A percentile compares a stretch with the other conserved stretches of the same genome.
These are phyloP conservation scores for Acrocalymma vagum DNA, from an alignment of 2,329 filamentous ascomycete genomes.

Conservation along the genomic window DNA sequence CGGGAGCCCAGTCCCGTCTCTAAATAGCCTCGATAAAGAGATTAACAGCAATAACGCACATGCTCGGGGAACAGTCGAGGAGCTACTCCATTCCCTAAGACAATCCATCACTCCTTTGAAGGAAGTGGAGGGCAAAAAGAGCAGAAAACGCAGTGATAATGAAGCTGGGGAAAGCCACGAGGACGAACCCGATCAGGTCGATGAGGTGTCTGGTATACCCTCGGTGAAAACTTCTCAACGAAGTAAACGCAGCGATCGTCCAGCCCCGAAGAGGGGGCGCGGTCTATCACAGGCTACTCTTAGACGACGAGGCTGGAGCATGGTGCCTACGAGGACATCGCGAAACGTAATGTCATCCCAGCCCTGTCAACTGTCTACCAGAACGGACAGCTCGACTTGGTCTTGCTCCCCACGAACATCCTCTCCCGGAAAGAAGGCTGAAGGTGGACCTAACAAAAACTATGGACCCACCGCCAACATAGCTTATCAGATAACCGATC, in stretches of 20 bases:
- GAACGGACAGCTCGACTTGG: slow-evolving; percentile 4
- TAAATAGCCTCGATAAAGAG: slow-evolving; percentile 2
- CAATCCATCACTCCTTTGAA: slow-evolving; percentile 6
- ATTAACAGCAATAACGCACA: slow-evolving; percentile 1
- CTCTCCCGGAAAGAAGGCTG: too few relatives aligned
- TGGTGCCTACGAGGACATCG: slow-evolving; percentile 5
- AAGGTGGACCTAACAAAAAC: slow-evolving; percentile 7
- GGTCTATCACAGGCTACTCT: slow-evolving; percentile 11
- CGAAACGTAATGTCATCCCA: slow-evolving; percentile 6
- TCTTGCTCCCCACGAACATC: slow-evolving; percentile 12
- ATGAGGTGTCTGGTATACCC: slow-evolving; percentile 1
- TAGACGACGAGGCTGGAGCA: slow-evolving; percentile 10
- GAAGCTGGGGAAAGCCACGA: slow-evolving; percentile 9
- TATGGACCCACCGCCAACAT: slow-evolving; percentile 5
- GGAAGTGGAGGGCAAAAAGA: slow-evolving; percentile 6
- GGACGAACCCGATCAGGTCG: slow-evolving; percentile 6
- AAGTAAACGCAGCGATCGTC: slow-evolving; percentile 8
- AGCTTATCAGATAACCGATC: slow-evolving; percentile 12
- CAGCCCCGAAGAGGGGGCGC: slow-evolving; percentile 3
- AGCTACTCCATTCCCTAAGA: slow-evolving; percentile 7
- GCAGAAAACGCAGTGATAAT: slow-evolving; percentile 6
- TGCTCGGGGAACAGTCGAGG: slow-evolving; percentile 5
- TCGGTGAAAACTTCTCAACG: slow-evolving; percentile 8
- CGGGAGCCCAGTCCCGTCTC: slow-evolving; percentile 17
- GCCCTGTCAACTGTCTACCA: slow-evolving; percentile 3